phyloP scores from a whole-genome alignment of 2,329 filamentous ascomycete genomes.

The Fusarium camptoceras region DNA sequence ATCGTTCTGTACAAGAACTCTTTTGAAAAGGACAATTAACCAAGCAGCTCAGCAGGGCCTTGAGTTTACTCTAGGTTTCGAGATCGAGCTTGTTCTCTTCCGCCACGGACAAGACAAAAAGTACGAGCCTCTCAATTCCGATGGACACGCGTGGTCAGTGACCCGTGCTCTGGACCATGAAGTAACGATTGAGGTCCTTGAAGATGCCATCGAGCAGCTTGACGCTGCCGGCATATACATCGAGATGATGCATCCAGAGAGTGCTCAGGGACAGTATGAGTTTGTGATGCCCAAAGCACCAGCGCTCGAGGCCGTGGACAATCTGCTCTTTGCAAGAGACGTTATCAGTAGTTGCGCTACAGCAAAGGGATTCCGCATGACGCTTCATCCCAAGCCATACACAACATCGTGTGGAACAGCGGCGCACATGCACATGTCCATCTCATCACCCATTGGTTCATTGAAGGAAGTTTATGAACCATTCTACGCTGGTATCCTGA shows the following conservation, averaged over 20 bases:
- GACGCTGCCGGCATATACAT: constrained; percentile 72
- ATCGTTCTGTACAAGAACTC: constrained; percentile 72
- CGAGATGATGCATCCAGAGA: constrained; percentile 81
- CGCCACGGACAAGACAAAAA: constrained; percentile 54
- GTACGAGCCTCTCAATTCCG: constrained; percentile 62
- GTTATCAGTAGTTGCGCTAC: constrained; percentile 74
- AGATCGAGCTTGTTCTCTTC: constrained; percentile 83
- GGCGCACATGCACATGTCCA: constrained; percentile 76
- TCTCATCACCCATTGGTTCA: constrained; percentile 60
- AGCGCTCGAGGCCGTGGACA: constrained; percentile 77
- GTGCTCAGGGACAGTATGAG: constrained; percentile 80
- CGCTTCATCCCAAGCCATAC: constrained; percentile 79
- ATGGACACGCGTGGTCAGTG: constrained; percentile 78
- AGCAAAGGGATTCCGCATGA: constrained; percentile 72
- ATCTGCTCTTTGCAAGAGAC: constrained; percentile 76
- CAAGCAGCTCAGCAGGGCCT: constrained; percentile 65
- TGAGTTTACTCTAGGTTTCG: constrained; percentile 77
- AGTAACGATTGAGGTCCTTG: constrained; percentile 67
- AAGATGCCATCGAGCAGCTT: constrained; percentile 73
- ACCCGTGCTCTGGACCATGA: constrained; percentile 72
- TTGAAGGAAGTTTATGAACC: constrained; percentile 63
- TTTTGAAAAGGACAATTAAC: constrained; percentile 67
- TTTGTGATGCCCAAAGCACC: constrained; percentile 74
- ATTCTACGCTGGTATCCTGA: constrained; percentile 79
- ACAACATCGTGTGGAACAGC: constrained; percentile 69